phyloP scores from a whole-genome alignment of 2,329 filamentous ascomycete species.

The Diaporthe humulicola region DNA sequence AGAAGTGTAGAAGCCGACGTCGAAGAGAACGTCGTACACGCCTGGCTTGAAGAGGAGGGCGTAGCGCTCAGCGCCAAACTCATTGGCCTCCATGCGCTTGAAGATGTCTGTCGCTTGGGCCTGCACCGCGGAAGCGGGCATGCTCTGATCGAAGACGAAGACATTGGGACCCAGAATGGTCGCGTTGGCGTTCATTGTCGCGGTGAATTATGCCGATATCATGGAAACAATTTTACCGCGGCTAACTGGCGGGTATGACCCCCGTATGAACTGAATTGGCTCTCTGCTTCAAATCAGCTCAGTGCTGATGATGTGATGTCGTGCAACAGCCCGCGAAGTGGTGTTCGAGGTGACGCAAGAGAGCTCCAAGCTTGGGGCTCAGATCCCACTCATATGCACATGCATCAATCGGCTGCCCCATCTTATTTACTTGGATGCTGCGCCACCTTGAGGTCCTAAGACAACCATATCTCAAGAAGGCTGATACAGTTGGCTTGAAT shows the following conservation, averaged over 20 bases:
- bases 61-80: slow-evolving; percentile 49
- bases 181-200: slow-evolving; percentile 42
- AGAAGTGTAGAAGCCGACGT: slow-evolving; percentile 51
- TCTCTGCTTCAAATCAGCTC: not conserved
- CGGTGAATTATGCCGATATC: not conserved
- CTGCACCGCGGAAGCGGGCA: slow-evolving; percentile 48
- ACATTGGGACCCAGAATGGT: slow-evolving; percentile 51
- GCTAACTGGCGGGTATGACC: not conserved
- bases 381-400: not conserved
- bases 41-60: slow-evolving; percentile 50
- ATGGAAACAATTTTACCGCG: not conserved
- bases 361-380: not conserved
- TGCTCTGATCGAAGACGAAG: slow-evolving; percentile 49
- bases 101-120: slow-evolving; percentile 47
- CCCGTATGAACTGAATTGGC: not conserved
- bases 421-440: slow-evolving; percentile 8
- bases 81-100: slow-evolving; percentile 50
- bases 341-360: not conserved
- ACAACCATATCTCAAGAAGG: not conserved
- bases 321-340: not conserved
- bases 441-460: not conserved
- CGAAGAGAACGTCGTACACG: slow-evolving; percentile 49
- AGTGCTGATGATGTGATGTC: slow-evolving; percentile 7
- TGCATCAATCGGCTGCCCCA: not conserved
- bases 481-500: not conserved